A percentile compares a stretch with the other conserved stretches of the same genome.
Conservation (phyloP, 257 asterid genomes). For the Echium plantagineum region DNA sequence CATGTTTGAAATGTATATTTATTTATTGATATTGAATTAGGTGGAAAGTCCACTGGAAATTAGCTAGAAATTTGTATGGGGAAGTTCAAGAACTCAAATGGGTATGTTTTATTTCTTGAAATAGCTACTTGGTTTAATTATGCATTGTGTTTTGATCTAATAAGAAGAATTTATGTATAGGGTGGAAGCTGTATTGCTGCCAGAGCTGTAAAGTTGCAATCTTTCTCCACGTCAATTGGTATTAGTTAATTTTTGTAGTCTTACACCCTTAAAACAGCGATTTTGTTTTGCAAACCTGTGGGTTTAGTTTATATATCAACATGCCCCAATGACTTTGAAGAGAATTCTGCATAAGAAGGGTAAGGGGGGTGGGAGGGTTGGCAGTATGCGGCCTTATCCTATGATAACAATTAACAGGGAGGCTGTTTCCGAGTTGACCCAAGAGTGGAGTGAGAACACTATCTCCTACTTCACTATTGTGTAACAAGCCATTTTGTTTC, state of each 20-base stretch:
- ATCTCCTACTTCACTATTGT: too few species aligned
- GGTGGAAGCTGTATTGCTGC: neutral
- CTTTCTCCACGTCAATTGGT: neutral
- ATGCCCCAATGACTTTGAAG: too few species aligned
- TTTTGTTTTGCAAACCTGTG: neutral
- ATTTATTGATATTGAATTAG: conserved; percentile 9
- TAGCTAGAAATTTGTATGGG: conserved; percentile 9
- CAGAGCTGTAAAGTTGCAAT: neutral
- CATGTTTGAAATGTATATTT: too few species aligned
- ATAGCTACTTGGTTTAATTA: neutral
- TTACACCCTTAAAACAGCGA: too few species aligned
- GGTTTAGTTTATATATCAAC: too few species aligned
- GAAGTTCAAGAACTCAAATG: conserved; percentile 11
- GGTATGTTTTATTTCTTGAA: conserved; percentile 13
- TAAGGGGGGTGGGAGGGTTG: too few species aligned
- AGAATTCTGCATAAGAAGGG: too few species aligned
- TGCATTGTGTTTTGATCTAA: neutral
- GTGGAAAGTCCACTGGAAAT: conserved; percentile 17
- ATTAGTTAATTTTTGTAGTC: neutral
- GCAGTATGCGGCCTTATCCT: too few species aligned
- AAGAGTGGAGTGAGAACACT: too few species aligned
- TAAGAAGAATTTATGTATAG: neutral
- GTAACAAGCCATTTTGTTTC: too few species aligned
- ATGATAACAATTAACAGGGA: too few species aligned
- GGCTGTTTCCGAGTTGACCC: too few species aligned